These are phyloP conservation scores for Blastobotrys capitulatus DNA, from an alignment of 1,139 yeast genomes.

Conservation along the genomic window DNA sequence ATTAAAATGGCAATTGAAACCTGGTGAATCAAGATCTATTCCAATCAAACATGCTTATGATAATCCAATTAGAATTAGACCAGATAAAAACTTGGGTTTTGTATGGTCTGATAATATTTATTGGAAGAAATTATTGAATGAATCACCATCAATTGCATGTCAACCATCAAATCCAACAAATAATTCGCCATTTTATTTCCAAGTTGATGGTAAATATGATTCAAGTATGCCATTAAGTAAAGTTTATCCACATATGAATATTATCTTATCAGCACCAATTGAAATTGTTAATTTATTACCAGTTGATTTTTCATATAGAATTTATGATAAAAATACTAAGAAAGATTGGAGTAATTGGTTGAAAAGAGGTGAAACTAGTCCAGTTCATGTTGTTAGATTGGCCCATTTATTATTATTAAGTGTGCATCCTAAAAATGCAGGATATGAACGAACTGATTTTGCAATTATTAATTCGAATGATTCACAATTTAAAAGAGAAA, in stretches of 20 bases:
- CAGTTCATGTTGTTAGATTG: constrained; percentile 76
- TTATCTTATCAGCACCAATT: constrained; percentile 79
- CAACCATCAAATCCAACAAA: constrained; percentile 31
- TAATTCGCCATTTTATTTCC: constrained; percentile 51
- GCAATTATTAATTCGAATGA: constrained; percentile 65
- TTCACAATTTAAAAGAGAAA: constrained; percentile 52
- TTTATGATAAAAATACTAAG: constrained; percentile 72
- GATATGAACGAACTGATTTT: constrained; percentile 67
- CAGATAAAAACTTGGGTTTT: constrained; percentile 50
- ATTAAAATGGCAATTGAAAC: constrained; percentile 35
- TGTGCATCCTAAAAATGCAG: constrained; percentile 62
- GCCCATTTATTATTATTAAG: constrained; percentile 65
- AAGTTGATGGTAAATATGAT: constrained; percentile 64
- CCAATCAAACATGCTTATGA: constrained; percentile 69
- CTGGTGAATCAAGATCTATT: constrained; percentile 55
- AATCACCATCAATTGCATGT: constrained; percentile 56
- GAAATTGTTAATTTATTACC: constrained; percentile 84
- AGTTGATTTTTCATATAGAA: constrained; percentile 65
- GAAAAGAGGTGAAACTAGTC: constrained; percentile 57
- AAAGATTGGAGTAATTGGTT: constrained; percentile 64
- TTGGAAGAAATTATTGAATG: constrained; percentile 62
- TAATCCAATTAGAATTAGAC: constrained; percentile 55
- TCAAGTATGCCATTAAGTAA: constrained; percentile 60
- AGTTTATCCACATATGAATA: constrained; percentile 78
- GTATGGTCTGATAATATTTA: constrained; percentile 62